phyloP scores from a whole-genome alignment of 768 basidiomycete species.

The Mycena leptocephala region DNA sequence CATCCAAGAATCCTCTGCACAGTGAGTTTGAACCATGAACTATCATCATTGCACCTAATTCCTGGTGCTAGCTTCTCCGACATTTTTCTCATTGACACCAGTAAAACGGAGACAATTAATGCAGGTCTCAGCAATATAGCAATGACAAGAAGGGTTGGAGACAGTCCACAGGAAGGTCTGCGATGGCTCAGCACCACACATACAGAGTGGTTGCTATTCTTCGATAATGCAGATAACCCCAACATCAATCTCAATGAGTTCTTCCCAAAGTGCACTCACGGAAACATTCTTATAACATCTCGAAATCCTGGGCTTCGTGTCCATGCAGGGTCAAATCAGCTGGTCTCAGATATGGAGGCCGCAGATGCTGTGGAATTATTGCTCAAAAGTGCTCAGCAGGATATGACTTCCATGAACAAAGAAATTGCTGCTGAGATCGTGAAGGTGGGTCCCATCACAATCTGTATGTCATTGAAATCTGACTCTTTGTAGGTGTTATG shows the following conservation, averaged over 20 bases:
- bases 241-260: neutral
- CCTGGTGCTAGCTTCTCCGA: neutral
- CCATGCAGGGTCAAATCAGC: neutral
- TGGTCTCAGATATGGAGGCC: neutral
- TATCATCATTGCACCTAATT: neutral
- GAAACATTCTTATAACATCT: slow-evolving; percentile 28
- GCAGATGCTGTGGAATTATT: too few species aligned
- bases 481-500: neutral
- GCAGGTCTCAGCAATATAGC: neutral
- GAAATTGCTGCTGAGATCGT: neutral
- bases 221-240: neutral
- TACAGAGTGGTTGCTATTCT: neutral
- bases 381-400: neutral
- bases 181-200: neutral
- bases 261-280: slow-evolving; percentile 11
- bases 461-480: neutral
- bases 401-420: neutral
- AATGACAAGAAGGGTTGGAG: neutral
- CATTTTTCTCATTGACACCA: too few species aligned
- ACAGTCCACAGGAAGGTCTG: neutral
- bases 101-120: neutral
- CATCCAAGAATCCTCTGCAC: neutral
- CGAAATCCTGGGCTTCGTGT: neutral
- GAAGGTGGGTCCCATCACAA: neutral
- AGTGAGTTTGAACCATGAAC: neutral